Conservation (phyloP, 257 asterid genomes). For the Oldenlandia corymbosa region DNA sequence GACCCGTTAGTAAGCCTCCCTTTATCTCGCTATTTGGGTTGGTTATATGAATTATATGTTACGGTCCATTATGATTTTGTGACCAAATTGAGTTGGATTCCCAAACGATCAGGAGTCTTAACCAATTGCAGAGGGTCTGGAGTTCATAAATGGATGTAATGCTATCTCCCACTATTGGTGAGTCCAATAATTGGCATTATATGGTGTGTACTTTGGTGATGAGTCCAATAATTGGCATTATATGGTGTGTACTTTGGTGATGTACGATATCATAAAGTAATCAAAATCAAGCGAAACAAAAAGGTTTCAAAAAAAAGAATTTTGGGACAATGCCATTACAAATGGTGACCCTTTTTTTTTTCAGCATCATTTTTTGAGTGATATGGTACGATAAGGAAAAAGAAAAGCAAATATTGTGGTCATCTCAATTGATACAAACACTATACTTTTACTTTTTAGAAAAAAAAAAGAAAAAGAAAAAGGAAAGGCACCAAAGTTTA, state of each 20-base stretch:
- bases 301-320: background rate
- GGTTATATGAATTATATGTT: no score
- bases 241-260: background rate
- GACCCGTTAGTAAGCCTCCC: no score
- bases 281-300: background rate
- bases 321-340: background rate
- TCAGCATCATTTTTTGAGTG: background rate
- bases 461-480: background rate
- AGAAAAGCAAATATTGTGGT: conserved; percentile 4
- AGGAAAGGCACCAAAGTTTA: conserved; percentile 7
- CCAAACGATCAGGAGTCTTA: no score
- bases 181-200: no score
- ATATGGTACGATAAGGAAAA: background rate
- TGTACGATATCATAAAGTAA: no score
- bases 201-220: background rate
- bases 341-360: background rate
- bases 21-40: no score
- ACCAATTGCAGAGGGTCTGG: no score
- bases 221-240: background rate
- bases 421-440: conserved; percentile 1
- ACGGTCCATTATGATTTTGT: no score
- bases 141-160: background rate
- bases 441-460: conserved; percentile 7
- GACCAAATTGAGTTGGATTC: no score
- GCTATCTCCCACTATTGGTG: background rate